These are phyloP conservation scores for Colletotrichum australisinense DNA, from an alignment of 2,329 filamentous ascomycete species.

Conservation along the genomic window DNA sequence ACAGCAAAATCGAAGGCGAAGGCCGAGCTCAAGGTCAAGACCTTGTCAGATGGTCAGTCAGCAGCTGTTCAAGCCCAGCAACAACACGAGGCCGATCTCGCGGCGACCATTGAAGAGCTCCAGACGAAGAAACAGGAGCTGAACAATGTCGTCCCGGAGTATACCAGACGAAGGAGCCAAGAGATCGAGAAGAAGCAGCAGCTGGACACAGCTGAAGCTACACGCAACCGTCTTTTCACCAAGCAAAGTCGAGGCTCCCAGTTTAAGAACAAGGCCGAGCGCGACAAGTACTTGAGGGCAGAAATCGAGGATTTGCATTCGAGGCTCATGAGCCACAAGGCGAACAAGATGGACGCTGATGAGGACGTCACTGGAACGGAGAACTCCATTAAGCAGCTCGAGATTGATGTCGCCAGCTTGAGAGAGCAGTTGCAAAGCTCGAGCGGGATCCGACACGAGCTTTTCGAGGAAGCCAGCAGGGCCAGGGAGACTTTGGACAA, in stretches of 20 bases:
- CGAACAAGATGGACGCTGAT: constrained; percentile 83
- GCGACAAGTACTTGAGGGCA: constrained; percentile 83
- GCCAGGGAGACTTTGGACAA: constrained; percentile 84
- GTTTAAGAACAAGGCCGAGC: constrained; percentile 88
- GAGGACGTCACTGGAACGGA: constrained; percentile 84
- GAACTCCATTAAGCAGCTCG: constrained; percentile 75
- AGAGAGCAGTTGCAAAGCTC: constrained; percentile 82
- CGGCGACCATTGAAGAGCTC: constrained; percentile 80
- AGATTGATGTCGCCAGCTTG: constrained; percentile 77
- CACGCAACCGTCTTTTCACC: constrained; percentile 82
- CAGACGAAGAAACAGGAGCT: constrained; percentile 81
- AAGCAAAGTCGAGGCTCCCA: constrained; percentile 92
- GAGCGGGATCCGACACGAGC: constrained; percentile 76
- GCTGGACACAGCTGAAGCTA: constrained; percentile 80
- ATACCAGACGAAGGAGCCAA: constrained; percentile 77
- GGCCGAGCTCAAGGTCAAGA: constrained; percentile 86
- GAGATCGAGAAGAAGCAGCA: constrained; percentile 78
- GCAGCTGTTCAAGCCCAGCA: constrained; percentile 78
- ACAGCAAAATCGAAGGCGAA: constrained; percentile 84
- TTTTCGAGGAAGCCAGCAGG: constrained; percentile 79
- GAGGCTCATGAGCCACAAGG: constrained; percentile 82
- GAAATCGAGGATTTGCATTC: constrained; percentile 85
- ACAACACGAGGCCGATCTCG: constrained; percentile 78
- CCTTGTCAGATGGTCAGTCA: constrained; percentile 84
- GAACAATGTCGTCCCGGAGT: constrained; percentile 78